phyloP scores from a whole-genome alignment of 179 eudicot genomes.

The Gypsophila paniculata region DNA sequence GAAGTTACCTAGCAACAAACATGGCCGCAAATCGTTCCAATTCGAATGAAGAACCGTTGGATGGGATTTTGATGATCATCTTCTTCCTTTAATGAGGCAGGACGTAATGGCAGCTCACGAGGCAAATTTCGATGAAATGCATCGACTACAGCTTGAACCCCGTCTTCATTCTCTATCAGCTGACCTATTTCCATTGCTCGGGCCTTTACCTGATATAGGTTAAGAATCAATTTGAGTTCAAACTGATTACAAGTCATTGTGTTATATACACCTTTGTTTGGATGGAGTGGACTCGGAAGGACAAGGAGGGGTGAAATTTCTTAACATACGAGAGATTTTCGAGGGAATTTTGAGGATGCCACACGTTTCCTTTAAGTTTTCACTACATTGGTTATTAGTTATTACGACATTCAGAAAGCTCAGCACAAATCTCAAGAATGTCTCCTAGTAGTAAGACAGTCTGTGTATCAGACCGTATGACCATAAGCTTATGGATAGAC shows the following conservation, averaged over 20 bases:
- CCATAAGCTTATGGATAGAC: no score
- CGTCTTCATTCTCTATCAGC: slow-evolving; percentile 64
- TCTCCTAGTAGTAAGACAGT: no score
- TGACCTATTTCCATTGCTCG: slow-evolving; percentile 54
- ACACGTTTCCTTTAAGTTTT: no score
- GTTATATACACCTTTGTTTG: background rate
- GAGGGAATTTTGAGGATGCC: background rate
- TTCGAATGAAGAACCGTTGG: slow-evolving; percentile 61
- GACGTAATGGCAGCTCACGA: slow-evolving; percentile 42
- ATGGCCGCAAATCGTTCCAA: slow-evolving; percentile 47
- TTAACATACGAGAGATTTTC: no score
- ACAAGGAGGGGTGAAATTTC: no score
- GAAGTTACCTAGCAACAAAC: slow-evolving; percentile 36
- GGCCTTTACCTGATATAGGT: slow-evolving; percentile 50
- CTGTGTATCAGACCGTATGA: no score
- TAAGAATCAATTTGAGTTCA: background rate
- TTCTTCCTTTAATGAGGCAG: slow-evolving; percentile 26
- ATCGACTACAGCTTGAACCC: slow-evolving; percentile 70
- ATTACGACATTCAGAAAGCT: no score
- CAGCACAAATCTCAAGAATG: no score
- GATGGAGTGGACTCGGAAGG: no score
- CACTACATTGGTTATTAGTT: no score
- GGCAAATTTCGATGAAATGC: slow-evolving; percentile 72
- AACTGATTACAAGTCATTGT: background rate
- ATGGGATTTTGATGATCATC: slow-evolving; percentile 41